phyloP scores from a whole-genome alignment of 495 filamentous ascomycete species.

The Xylaria intraflava region DNA sequence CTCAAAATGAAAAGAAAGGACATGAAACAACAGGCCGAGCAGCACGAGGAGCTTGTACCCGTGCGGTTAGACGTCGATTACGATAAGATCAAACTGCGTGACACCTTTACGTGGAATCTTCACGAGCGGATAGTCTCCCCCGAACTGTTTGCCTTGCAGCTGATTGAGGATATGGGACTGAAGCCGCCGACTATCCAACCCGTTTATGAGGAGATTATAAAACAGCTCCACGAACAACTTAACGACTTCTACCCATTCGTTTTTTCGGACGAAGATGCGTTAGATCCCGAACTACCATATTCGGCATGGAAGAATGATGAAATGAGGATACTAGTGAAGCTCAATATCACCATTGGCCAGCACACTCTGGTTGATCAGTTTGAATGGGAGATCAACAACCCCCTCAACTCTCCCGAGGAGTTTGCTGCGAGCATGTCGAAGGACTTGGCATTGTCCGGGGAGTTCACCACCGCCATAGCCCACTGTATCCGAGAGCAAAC shows the following conservation, averaged over 20 bases:
- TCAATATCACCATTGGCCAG: constrained; percentile 95
- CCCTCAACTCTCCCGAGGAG: constrained; percentile 84
- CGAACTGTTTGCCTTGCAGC: constrained; percentile 76
- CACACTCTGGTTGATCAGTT: constrained; percentile 95
- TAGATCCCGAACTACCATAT: constrained; percentile 87
- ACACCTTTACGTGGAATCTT: constrained; percentile 98
- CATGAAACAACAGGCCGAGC: constrained; percentile 74
- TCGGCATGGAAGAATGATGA: constrained; percentile 96
- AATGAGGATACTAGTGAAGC: constrained; percentile 90
- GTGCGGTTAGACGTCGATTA: constrained; percentile 89
- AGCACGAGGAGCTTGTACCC: constrained; percentile 84
- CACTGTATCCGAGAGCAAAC: constrained; percentile 94
- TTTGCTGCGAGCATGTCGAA: constrained; percentile 84
- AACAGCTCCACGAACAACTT: constrained; percentile 82
- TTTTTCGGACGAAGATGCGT: constrained; percentile 79
- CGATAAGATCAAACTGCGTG: constrained; percentile 90
- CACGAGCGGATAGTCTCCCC: constrained; percentile 76
- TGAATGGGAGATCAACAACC: constrained; percentile 98
- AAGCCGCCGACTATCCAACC: constrained; percentile 56
- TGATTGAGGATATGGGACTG: constrained; percentile 86
- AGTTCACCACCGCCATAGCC: constrained; percentile 95
- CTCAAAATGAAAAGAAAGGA: constrained; percentile 70
- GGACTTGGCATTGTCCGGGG: constrained; percentile 87
- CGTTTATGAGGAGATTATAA: constrained; percentile 67
- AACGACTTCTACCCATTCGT: constrained; percentile 88